Evolutionary conservation across 2,329 filamentous ascomycete genomes (phyloP), one percentile per base, ranked within the genome.

Genomic region (Dothidotthia symphoricarpi): DNA sequence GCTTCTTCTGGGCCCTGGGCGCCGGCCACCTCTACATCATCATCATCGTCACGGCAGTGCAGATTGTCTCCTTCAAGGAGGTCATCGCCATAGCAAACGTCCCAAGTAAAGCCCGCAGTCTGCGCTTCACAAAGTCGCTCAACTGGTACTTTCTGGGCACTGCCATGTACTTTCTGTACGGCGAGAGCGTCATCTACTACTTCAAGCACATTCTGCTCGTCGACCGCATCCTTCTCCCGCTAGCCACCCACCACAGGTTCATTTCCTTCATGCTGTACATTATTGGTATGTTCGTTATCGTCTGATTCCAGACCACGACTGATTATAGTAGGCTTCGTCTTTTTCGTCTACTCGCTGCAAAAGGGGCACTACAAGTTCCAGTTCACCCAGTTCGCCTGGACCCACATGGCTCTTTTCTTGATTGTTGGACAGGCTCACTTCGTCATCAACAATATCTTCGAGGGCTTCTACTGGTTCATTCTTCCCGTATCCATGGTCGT

Each of bases 381-480:
- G 70, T 98, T 98, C 71, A 95, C 90, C 47, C 93, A 98, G 69
- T 98, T 97, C 61, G 93, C 90, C 36, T 98, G 93, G 93, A 97
- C 93, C 11, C 93, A 98, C 68, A 97, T 98, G 90, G 93, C 94
- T 4, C 80, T 98, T 14, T 97, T 95, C 74, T 77, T 98, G 59
- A 96, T 98, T 59, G 91, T 97, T 26, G 90, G 95, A 5, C 90
- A 98, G 69, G 90, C 93, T 11, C 93, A 98, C 68, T 98, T 98
- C 68, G 88, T 97, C 72, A 97, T 98, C 88, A 98, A 98, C 78
- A 98, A 98, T 70, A 86, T 98, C 51, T 94, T 98, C 57, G 93
- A 98, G 72, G 93, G 93, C 72, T 89, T 98, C 86, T 95, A 98
- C 66, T 98, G 93, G 93, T 97, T 98, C 76, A 96, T 97, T 78